Conservation (phyloP, 1,284 basidiomycete genomes). For the Ustanciosporium gigantosporum region DNA sequence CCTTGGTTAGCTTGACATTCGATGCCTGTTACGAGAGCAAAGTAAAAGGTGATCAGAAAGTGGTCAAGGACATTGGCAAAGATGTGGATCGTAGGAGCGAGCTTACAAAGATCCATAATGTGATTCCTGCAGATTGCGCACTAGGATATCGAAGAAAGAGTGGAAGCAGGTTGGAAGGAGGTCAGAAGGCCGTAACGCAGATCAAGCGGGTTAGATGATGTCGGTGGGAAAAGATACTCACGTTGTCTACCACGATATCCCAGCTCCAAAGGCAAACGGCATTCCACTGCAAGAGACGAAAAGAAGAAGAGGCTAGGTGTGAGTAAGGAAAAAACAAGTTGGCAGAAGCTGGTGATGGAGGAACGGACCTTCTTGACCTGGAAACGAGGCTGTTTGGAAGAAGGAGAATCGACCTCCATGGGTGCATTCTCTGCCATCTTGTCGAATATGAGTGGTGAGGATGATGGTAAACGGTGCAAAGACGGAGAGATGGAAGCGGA, state of each 20-base stretch:
- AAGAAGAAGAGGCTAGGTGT: conserved; percentile 1
- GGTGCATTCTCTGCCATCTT: conserved; percentile 30
- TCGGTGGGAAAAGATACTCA: conserved; percentile 17
- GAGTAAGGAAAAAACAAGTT: not conserved
- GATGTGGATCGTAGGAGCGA: too few species aligned
- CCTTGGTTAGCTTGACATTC: conserved; percentile 99
- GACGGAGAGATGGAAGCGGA: too few species aligned
- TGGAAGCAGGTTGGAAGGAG: not conserved
- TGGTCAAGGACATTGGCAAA: too few species aligned
- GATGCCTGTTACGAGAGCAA: conserved; percentile 71
- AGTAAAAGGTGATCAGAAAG: not conserved
- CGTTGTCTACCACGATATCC: conserved; percentile 61
- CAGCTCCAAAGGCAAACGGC: conserved; percentile 59
- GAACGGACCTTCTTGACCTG: conserved; percentile 56
- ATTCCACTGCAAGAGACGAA: conserved; percentile 52
- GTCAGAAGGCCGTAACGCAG: not conserved
- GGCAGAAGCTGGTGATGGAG: not conserved
- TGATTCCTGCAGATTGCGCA: conserved; percentile 61
- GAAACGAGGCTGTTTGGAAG: conserved; percentile 52
- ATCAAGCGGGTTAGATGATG: not conserved
- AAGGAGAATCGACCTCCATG: conserved; percentile 50
- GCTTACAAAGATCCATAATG: conserved; percentile 60
- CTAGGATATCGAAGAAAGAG: conserved; percentile 11
- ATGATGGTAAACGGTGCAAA: too few species aligned
- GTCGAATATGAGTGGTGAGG: too few species aligned